phyloP scores from a whole-genome alignment of 1,284 basidiomycete genomes.

The Meira miltonrushii region DNA sequence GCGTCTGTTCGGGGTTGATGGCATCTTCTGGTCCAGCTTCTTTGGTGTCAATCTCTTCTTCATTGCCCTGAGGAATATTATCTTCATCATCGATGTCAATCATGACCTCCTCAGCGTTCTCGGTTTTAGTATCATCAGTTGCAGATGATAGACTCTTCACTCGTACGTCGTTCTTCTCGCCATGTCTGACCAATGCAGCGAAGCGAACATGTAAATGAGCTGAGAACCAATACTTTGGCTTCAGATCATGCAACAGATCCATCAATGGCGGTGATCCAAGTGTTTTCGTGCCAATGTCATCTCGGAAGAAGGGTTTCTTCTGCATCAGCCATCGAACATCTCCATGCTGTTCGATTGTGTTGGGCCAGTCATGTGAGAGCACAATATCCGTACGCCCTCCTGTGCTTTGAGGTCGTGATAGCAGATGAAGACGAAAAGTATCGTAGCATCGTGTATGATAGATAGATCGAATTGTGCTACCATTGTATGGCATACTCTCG shows the following conservation, averaged over 20 bases:
- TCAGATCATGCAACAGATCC: constrained; percentile 67
- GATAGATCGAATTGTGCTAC: constrained; percentile 68
- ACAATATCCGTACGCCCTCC: constrained; percentile 62
- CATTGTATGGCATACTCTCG: constrained; percentile 67
- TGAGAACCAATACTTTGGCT: constrained; percentile 88
- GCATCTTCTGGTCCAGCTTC: constrained; percentile 27
- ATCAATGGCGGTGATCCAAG: constrained; percentile 87
- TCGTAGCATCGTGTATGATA: constrained; percentile 89
- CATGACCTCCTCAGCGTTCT: constrained; percentile 19
- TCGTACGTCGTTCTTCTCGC: background rate
- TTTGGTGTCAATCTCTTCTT: background rate
- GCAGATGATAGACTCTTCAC: background rate
- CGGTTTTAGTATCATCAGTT: constrained; percentile 21
- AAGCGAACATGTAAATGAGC: constrained; percentile 85
- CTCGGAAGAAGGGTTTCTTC: constrained; percentile 74
- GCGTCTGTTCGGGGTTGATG: constrained; percentile 65
- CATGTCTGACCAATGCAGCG: constrained; percentile 24
- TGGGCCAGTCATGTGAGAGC: constrained; percentile 95
- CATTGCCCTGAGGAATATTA: background rate
- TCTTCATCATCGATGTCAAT: constrained; percentile 11
- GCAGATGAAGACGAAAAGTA: constrained; percentile 65
- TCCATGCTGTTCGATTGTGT: constrained; percentile 75
- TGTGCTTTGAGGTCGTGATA: background rate
- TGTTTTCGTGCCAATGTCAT: constrained; percentile 63
- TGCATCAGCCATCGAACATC: constrained; percentile 65